Conservation (phyloP, 2,329 filamentous ascomycete species). For the Cryoendolithus antarcticus region DNA sequence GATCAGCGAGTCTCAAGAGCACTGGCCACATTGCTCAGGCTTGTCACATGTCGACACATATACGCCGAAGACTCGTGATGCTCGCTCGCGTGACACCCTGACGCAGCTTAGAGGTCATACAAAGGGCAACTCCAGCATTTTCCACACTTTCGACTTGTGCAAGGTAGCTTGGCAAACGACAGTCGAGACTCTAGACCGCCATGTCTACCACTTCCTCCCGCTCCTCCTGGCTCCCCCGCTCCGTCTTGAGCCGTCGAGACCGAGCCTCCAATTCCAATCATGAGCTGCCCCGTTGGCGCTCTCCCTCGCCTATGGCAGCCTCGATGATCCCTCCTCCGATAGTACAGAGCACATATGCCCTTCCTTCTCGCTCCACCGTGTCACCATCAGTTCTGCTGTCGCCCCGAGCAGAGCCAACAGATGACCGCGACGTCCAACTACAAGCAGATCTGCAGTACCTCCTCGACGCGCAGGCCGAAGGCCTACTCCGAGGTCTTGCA, state of each 20-base stretch:
- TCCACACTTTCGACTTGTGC: too few relatives aligned
- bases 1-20: too few relatives aligned
- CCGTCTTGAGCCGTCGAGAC: constrained; percentile 10
- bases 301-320: constrained; percentile 19
- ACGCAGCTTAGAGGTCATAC: too few relatives aligned
- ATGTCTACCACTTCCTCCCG: constrained; percentile 10
- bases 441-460: constrained; percentile 46
- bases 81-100: too few relatives aligned
- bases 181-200: background rate
- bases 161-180: too few relatives aligned
- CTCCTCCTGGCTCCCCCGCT: constrained; percentile 18
- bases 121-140: too few relatives aligned
- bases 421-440: constrained; percentile 37
- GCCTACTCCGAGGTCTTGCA: constrained; percentile 37
- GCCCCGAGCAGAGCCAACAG: constrained; percentile 3
- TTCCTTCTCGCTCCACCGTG: constrained; percentile 1
- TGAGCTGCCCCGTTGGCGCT: constrained; percentile 23
- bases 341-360: constrained; percentile 18
- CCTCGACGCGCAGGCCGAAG: constrained; percentile 50
- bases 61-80: too few relatives aligned
- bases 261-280: constrained; percentile 8
- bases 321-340: constrained; percentile 25
- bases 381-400: constrained; percentile 24
- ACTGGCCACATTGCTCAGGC: too few relatives aligned
- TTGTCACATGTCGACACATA: too few relatives aligned